Evolutionary conservation across 2,329 filamentous ascomycete genomes (phyloP).

Genomic region (Exserohilum rostratum): DNA sequence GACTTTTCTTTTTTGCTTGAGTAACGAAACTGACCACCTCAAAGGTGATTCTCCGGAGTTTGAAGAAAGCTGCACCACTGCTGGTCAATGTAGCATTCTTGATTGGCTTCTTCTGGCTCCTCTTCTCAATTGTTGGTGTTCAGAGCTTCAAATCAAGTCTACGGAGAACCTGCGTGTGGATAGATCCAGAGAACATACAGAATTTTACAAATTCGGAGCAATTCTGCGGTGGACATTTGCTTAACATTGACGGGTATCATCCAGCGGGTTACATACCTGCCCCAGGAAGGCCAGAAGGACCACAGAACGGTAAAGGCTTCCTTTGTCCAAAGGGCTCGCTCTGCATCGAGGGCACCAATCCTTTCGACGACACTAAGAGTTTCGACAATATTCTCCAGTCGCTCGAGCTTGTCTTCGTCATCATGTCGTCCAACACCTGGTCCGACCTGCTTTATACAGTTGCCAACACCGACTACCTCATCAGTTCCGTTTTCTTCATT

Average conservation of each 20-base stretch:
- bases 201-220: constrained; percentile 66
- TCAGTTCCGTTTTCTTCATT: constrained; percentile 78
- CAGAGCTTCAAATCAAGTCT: constrained; percentile 78
- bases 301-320: constrained; percentile 73
- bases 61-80: constrained; percentile 93
- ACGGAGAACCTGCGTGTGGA: constrained; percentile 56
- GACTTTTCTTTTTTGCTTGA: not conserved
- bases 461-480: constrained; percentile 87
- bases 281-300: constrained; percentile 47
- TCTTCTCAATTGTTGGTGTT: constrained; percentile 95
- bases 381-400: constrained; percentile 96
- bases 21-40: constrained; percentile 7
- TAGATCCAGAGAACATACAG: constrained; percentile 57
- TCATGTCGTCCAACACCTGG: constrained; percentile 98
- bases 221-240: constrained; percentile 85
- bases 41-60: constrained; percentile 87
- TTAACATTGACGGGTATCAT: constrained; percentile 56
- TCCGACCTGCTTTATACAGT: constrained; percentile 94
- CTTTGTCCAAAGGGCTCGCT: constrained; percentile 83
- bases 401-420: constrained; percentile 91
- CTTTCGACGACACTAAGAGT: constrained; percentile 83
- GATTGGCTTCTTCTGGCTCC: constrained; percentile 94
- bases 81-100: constrained; percentile 93
- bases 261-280: constrained; percentile 69
- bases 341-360: constrained; percentile 80